Base-by-base conservation (phyloP, 2,329 filamentous ascomycete genomes). In the Purpureocillium lavendulum region DNA sequence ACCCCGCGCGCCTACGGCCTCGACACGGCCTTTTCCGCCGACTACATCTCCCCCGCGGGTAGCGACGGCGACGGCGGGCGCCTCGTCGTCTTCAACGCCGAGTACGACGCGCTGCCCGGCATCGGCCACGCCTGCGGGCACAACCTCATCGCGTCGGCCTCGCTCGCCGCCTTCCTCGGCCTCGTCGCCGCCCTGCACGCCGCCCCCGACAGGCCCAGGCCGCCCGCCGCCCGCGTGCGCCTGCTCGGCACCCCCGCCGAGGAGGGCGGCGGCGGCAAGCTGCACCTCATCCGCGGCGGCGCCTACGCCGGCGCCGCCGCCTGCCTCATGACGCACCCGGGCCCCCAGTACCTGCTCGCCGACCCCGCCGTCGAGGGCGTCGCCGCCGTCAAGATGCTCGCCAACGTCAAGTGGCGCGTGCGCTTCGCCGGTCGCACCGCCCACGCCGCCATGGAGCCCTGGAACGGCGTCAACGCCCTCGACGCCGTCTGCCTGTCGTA, bases 381-480 rank as follows among this genome's bases (percentile, higher is more conserved):
- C 10, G 53, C 53, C 1, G 51, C 48, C 1, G 41, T 54, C 14
- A 53, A 51, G 35, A 49, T 58, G 24, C 51, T 57, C 28, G 53
- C 55, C 12, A 54, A 33, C 28, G 33, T 37, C 5, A 30, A 30
- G 7, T 13, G 31, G 4, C 18, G 13, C 14, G 47, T 47, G 44
- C 52, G 30, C 60, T 65, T 69, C 41, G 57, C 53, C 0, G 70
- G 69, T 7, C 56, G 58, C 31, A 62, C 64, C 33, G 63, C 70
- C 0, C 70, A 74, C 39, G 70, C 70, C 0, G 64, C 63, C 12
- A 61, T 64, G 10, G 64, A 64, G 10, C 70, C 70, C 0, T 73
- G 69, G 68, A 60, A 70, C 14, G 70, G 70, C 3, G 50, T 65
- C 36, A 74, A 74, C 45, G 70, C 70, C 0, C 59, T 73, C 3